These are phyloP conservation scores for Alternaria metachromatica DNA, from an alignment of 2,329 filamentous ascomycete genomes.

Conservation along the genomic window DNA sequence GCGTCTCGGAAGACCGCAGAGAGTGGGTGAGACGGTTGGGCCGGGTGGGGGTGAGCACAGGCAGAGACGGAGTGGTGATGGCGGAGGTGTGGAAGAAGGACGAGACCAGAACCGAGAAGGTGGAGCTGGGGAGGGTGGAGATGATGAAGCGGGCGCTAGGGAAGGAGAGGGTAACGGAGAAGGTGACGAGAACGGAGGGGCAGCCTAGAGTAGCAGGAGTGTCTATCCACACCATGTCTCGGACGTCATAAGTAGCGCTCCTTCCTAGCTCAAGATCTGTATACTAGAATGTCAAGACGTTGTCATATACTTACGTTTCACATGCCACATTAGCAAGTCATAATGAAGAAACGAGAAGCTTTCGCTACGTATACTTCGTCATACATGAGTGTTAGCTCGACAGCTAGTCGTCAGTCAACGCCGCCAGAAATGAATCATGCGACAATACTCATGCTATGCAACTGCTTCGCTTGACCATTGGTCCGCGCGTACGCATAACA, in stretches of 20 bases:
- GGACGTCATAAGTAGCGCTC: no score
- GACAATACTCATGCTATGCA: not conserved
- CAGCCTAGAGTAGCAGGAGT: no score
- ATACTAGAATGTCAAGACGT: no score
- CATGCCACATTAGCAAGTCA: no score
- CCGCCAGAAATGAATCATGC: accelerated
- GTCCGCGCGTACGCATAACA: no score
- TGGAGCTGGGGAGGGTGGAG: not conserved
- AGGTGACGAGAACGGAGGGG: not conserved
- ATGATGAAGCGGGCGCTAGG: accelerated
- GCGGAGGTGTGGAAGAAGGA: no score
- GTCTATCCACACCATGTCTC: no score
- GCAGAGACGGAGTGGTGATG: no score
- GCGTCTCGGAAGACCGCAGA: not conserved
- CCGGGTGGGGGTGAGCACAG: no score
- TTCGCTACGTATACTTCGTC: not conserved
- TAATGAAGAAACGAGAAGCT: no score
- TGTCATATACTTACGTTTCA: no score
- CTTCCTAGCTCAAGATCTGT: not conserved
- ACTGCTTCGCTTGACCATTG: not conserved
- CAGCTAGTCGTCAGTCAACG: not conserved
- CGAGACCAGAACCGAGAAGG: not conserved
- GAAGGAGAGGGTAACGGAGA: not conserved
- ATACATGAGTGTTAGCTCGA: not conserved
- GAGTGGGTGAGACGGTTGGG: no score